Conservation (phyloP, 2,329 filamentous ascomycete genomes). For the Rosellinia necatrix region DNA sequence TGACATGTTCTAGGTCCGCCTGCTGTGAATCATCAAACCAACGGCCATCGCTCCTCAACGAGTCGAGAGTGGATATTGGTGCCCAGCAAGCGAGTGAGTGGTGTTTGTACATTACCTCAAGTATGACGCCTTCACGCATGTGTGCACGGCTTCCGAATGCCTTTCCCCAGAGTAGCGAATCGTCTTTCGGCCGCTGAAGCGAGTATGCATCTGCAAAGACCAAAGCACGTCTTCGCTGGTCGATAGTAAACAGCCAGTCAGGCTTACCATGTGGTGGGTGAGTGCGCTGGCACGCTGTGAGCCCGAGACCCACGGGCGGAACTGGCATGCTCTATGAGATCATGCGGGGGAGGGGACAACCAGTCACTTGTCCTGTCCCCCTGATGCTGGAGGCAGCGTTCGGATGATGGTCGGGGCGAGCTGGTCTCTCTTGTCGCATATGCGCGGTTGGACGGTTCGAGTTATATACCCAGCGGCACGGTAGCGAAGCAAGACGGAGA, state of each 20-base stretch:
- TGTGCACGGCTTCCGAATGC: neutral
- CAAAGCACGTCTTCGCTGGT: neutral
- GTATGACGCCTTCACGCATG: constrained; percentile 25
- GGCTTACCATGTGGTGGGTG: constrained; percentile 19
- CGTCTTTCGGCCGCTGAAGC: neutral
- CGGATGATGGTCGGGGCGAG: neutral
- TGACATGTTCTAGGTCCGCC: no score
- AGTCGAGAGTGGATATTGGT: neutral
- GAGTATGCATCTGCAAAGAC: neutral
- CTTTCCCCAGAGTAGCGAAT: constrained; percentile 9
- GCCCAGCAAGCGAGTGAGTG: neutral
- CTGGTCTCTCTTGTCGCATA: neutral
- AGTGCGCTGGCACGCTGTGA: constrained; percentile 19
- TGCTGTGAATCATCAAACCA: neutral
- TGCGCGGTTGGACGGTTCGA: no score
- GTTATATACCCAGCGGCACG: no score
- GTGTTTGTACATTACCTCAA: constrained; percentile 7
- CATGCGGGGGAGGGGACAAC: constrained; percentile 23
- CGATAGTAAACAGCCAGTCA: neutral
- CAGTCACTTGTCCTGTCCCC: constrained; percentile 17
- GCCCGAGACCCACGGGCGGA: neutral
- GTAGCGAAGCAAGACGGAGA: no score
- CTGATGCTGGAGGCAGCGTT: constrained; percentile 7
- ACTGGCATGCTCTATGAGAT: constrained; percentile 26
- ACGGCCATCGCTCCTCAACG: neutral